A percentile compares a stretch with the other conserved stretches of the same genome.
Evolutionary conservation across 139 green algal genomes (phyloP).

Genomic region (Microglena sp.): DNA sequence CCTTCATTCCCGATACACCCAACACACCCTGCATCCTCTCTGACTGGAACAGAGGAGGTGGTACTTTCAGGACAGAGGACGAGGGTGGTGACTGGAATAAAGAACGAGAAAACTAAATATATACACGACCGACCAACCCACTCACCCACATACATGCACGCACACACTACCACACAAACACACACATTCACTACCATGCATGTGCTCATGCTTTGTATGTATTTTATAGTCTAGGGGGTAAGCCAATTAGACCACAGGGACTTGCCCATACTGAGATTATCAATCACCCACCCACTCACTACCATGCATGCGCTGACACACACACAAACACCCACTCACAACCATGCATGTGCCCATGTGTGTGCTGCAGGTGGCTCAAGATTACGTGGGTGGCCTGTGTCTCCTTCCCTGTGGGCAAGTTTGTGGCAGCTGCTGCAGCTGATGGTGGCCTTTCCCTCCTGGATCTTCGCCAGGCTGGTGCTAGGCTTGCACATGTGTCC

Average conservation of each 20-base stretch:
- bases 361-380: conserved; percentile 26
- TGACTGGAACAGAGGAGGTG: conserved; percentile 64
- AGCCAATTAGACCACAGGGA: too few relatives aligned
- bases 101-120: neutral
- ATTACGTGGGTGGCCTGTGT: conserved; percentile 56
- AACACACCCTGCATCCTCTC: neutral
- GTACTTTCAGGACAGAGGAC: conserved; percentile 26
- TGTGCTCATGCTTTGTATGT: too few relatives aligned
- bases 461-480: conserved; percentile 11
- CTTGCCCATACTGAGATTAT: too few relatives aligned
- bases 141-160: neutral
- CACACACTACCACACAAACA: neutral
- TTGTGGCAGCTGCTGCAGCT: conserved; percentile 14
- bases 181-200: neutral
- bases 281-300: neutral
- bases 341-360: neutral
- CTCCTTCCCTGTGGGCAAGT: conserved; percentile 16
- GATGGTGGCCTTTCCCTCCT: conserved; percentile 26
- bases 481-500: neutral
- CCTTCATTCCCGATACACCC: neutral
- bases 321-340: neutral
- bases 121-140: neutral
- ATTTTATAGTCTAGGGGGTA: too few relatives aligned
- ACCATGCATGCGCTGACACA: neutral
- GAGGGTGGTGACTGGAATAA: conserved; percentile 7